A percentile compares a stretch with the other conserved stretches of the same genome.
Conservation (phyloP, 2,329 filamentous ascomycete genomes). For the Cryphonectria parasitica region DNA sequence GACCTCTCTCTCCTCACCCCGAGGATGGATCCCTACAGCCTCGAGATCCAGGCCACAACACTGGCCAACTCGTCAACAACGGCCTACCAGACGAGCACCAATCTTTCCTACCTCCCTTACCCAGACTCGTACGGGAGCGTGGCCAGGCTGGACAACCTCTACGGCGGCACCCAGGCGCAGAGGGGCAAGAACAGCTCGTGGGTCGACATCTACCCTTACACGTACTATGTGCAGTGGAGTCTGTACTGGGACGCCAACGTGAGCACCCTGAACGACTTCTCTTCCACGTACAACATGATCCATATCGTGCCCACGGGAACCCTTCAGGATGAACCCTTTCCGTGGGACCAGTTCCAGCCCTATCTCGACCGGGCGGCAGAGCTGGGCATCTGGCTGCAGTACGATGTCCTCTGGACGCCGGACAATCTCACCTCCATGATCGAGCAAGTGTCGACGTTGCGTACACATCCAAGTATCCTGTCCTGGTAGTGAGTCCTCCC, state of each 20-base stretch:
- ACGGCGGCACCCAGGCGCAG: slow-evolving; percentile 30
- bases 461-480: slow-evolving; percentile 42
- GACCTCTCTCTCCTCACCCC: slow-evolving; percentile 20
- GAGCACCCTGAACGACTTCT: slow-evolving; percentile 31
- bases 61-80: slow-evolving; percentile 23
- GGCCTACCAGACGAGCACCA: slow-evolving; percentile 26
- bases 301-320: slow-evolving; percentile 32
- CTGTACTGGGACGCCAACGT: slow-evolving; percentile 32
- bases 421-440: slow-evolving; percentile 30
- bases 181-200: slow-evolving; percentile 29
- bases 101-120: slow-evolving; percentile 28
- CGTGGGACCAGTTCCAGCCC: slow-evolving; percentile 31
- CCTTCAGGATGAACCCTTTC: slow-evolving; percentile 31
- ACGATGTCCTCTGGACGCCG: slow-evolving; percentile 31
- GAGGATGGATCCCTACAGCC: slow-evolving; percentile 26
- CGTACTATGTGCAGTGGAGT: slow-evolving; percentile 32
- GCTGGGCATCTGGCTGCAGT: slow-evolving; percentile 32
- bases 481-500: slow-evolving; percentile 44
- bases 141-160: slow-evolving; percentile 31
- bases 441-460: slow-evolving; percentile 41
- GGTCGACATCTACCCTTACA: slow-evolving; percentile 32
- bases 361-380: slow-evolving; percentile 32
- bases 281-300: slow-evolving; percentile 32
- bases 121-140: slow-evolving; percentile 31
- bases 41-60: slow-evolving; percentile 25